phyloP scores from a whole-genome alignment of 2,329 filamentous ascomycete genomes.

The Botrytis sinoallii region DNA sequence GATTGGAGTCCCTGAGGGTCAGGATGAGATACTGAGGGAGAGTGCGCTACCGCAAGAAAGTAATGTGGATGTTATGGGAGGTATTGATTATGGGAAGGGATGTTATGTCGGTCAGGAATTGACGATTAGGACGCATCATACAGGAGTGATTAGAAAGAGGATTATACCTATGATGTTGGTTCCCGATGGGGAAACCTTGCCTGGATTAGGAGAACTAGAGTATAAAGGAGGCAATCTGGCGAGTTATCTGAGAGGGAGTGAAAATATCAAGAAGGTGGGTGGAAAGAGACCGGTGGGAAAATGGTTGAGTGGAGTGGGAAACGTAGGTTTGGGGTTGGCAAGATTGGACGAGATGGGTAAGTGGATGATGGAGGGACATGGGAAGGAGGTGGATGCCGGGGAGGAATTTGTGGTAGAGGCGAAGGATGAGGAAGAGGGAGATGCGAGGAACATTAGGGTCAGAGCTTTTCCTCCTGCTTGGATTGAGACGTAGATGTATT shows the following conservation, averaged over 20 bases:
- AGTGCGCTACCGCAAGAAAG: constrained; percentile 78
- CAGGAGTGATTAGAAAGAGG: constrained; percentile 87
- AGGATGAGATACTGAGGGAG: constrained; percentile 69
- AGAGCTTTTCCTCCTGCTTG: constrained; percentile 85
- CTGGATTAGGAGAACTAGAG: constrained; percentile 48
- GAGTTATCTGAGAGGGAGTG: constrained; percentile 44
- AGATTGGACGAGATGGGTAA: constrained; percentile 89
- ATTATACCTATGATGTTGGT: constrained; percentile 80
- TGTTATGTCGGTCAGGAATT: constrained; percentile 97
- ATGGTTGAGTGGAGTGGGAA: constrained; percentile 75
- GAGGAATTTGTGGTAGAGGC: constrained; percentile 49
- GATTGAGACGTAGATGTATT: constrained; percentile 39
- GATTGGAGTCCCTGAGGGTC: constrained; percentile 80
- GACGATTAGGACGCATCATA: constrained; percentile 92
- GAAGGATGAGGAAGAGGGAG: constrained; percentile 39
- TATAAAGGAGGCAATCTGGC: constrained; percentile 42
- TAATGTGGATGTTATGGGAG: constrained; percentile 83
- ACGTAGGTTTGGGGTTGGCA: constrained; percentile 83
- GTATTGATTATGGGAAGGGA: constrained; percentile 90
- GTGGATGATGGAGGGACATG: constrained; percentile 65
- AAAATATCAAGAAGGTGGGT: constrained; percentile 35
- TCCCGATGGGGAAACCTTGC: constrained; percentile 42
- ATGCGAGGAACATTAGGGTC: constrained; percentile 50
- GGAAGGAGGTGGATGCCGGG: constrained; percentile 50
- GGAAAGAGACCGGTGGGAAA: constrained; percentile 70